Evolutionary conservation across 2,329 filamentous ascomycete genomes (phyloP).

Genomic region (Colletotrichum liriopes): DNA sequence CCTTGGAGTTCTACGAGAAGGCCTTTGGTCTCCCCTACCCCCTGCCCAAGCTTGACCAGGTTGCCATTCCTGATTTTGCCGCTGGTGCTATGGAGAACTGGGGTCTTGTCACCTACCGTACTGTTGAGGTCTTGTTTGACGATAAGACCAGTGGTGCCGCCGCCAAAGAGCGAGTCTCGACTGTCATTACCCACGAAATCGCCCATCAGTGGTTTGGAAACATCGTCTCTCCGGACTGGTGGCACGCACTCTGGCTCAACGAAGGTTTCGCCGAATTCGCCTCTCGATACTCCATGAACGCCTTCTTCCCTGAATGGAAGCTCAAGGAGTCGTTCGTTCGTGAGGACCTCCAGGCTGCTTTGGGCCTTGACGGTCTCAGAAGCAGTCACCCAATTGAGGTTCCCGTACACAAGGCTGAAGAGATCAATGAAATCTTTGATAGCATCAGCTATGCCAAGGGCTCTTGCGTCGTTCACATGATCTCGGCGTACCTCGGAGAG

Average conservation of each 20-base stretch:
- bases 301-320: slow-evolving; percentile 98
- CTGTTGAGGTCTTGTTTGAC: slow-evolving; percentile 91
- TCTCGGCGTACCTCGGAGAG: slow-evolving; percentile 94
- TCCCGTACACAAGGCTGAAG: slow-evolving; percentile 93
- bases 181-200: slow-evolving; percentile 96
- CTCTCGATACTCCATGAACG: slow-evolving; percentile 83
- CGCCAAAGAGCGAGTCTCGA: slow-evolving; percentile 92
- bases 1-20: slow-evolving; percentile 95
- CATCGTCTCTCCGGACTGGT: slow-evolving; percentile 98
- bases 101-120: slow-evolving; percentile 95
- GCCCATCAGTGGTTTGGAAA: slow-evolving; percentile 99
- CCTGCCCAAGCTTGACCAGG: slow-evolving; percentile 95
- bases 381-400: slow-evolving; percentile 98
- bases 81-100: slow-evolving; percentile 95
- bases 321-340: slow-evolving; percentile 97
- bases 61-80: slow-evolving; percentile 95
- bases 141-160: slow-evolving; percentile 92
- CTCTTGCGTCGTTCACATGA: slow-evolving; percentile 96
- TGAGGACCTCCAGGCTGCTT: slow-evolving; percentile 89
- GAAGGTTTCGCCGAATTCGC: slow-evolving; percentile 81
- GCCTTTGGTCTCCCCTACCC: slow-evolving; percentile 91
- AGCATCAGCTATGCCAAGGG: slow-evolving; percentile 98
- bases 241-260: slow-evolving; percentile 97
- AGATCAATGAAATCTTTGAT: slow-evolving; percentile 99
- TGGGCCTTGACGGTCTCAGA: slow-evolving; percentile 89